phyloP scores from a whole-genome alignment of 306 rosid species.

The Aeschynomene evenia region DNA sequence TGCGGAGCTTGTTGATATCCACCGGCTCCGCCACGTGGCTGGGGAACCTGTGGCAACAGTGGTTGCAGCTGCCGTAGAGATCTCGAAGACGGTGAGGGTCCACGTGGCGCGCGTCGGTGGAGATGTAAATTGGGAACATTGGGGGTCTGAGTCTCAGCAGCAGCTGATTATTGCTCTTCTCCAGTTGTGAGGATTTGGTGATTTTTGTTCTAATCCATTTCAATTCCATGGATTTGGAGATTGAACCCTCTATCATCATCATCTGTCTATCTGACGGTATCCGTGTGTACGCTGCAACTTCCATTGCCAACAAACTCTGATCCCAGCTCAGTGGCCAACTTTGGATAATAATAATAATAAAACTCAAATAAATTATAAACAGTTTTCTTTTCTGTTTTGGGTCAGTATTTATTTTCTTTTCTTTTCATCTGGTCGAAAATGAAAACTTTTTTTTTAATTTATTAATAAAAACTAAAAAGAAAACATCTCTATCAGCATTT shows the following conservation, averaged over 20 bases:
- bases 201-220: conserved; percentile 43
- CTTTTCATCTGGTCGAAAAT: no score
- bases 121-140: conserved; percentile 58
- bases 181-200: conserved; percentile 4
- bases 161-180: not conserved
- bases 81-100: conserved; percentile 48
- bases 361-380: no score
- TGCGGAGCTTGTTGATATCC: conserved; percentile 56
- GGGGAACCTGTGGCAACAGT: conserved; percentile 51
- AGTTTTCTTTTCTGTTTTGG: no score
- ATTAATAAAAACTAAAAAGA: no score
- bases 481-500: no score
- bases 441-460: no score
- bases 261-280: conserved; percentile 13
- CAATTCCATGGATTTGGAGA: conserved; percentile 44
- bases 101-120: conserved; percentile 54
- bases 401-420: no score
- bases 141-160: conserved; percentile 5
- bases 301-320: no score
- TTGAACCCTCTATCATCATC: not conserved
- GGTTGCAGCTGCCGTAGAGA: conserved; percentile 56
- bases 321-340: not conserved
- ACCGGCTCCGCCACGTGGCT: conserved; percentile 36
- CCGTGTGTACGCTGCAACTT: conserved; percentile 10
- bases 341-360: not conserved